Evolutionary conservation across 2,329 filamentous ascomycete genomes (phyloP), one percentile per base, ranked within the genome.

Genomic region (Stemphylium lycopersici): DNA sequence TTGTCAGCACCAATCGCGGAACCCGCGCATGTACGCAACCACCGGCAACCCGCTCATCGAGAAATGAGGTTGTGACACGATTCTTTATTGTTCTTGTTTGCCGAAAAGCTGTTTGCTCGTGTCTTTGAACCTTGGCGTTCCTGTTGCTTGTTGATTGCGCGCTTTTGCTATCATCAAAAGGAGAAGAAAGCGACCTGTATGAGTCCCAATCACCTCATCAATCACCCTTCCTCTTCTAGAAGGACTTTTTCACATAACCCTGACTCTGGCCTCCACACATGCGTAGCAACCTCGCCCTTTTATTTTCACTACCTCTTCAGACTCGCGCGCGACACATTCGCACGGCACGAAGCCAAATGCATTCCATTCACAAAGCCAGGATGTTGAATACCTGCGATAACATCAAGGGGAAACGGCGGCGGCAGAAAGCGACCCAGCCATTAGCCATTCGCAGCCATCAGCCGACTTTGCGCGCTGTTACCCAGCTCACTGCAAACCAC

Each of bases 401-500:
- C 16, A 24, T 24, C 22, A 24, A 24, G 22, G 22, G 4, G 22
- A 6, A 5, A 24, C 22, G 22, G 6, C 4, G 3, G 11, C 6
- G 15, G 15, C 40, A 15, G 26, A 22, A 11, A 43, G 20, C 32
- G 15, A 37, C 13, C 24, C 24, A 1, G 11, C 16, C 4, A 13
- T 45, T 2, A 37, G 22, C 4, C 26, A 1, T 4, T 26, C 32
- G 22, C 22, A 24, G 18, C 12, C 40, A 10, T 12, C n/a, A 2
- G 24, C 42, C 37, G 18, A 59, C 48, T 45, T 64, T 20, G 56
- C 67, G 3, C 50, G 55, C 4, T 67, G 61, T 1, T 36, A 56
- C 20, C 38, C 56, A 6, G 42, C 44, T 0, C 58, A 61, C 12
- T 67, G 61, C 57, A 40, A 10, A 2, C 52, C 55, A 7, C 52